phyloP scores from a whole-genome alignment of 169 alveolate species.

The Eimeria sp. region DNA sequence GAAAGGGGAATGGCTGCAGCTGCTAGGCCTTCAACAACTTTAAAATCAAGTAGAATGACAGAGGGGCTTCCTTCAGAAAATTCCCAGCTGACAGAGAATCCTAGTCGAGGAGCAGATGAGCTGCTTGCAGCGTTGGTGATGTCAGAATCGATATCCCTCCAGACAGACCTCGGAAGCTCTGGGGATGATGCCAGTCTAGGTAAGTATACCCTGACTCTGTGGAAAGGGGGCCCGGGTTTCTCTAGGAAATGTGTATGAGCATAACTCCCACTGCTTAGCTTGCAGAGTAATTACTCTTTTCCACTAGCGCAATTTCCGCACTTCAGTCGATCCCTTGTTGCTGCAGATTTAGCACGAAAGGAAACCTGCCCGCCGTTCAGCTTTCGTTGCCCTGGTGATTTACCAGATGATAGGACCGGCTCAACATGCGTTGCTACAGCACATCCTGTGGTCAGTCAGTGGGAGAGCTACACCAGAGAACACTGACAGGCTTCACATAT shows the following conservation, averaged over 20 bases:
- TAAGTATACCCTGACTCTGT: background rate
- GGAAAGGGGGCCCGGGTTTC: background rate
- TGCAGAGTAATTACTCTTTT: background rate
- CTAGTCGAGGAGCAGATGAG: slow-evolving; percentile 44
- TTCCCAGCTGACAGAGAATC: slow-evolving; percentile 8
- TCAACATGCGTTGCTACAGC: background rate
- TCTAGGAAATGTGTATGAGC: background rate
- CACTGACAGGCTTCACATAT: background rate
- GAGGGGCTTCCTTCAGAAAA: background rate
- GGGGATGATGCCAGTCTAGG: slow-evolving; percentile 22
- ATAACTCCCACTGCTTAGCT: background rate
- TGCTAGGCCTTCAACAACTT: slow-evolving; percentile 18
- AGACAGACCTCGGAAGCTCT: background rate
- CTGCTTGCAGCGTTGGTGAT: slow-evolving; percentile 59
- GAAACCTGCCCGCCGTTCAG: background rate
- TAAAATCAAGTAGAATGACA: background rate
- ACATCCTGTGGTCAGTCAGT: background rate
- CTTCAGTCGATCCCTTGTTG: background rate
- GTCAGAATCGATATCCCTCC: slow-evolving; percentile 65
- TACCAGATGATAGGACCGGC: background rate
- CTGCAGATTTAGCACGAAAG: background rate
- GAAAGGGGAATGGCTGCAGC: slow-evolving; percentile 77
- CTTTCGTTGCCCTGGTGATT: background rate
- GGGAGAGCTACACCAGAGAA: background rate
- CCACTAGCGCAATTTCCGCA: background rate